A percentile compares a stretch with the other conserved stretches of the same genome.
phyloP scores from a whole-genome alignment of 1,284 basidiomycete genomes.

The Schizophyllum commune region DNA sequence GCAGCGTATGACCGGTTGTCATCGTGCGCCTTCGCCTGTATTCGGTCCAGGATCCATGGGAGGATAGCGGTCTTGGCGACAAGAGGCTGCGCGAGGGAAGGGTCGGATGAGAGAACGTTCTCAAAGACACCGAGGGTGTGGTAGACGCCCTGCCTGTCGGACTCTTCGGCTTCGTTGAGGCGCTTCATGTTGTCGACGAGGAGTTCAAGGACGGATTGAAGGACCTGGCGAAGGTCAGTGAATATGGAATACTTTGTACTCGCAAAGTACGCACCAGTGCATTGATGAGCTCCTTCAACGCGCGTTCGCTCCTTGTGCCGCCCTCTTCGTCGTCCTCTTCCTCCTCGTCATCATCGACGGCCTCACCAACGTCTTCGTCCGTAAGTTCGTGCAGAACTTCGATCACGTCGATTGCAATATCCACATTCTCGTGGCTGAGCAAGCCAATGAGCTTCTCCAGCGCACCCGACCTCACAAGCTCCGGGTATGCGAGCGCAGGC shows the following conservation, averaged over 20 bases:
- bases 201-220: slow-evolving; percentile 80
- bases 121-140: slow-evolving; percentile 92
- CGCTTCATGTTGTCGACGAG: slow-evolving; percentile 85
- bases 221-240: slow-evolving; percentile 47
- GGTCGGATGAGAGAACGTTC: slow-evolving; percentile 83
- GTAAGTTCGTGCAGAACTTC: slow-evolving; percentile 91
- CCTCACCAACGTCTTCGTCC: slow-evolving; percentile 90
- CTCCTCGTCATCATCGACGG: slow-evolving; percentile 63
- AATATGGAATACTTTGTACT: background rate
- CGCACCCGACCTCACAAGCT: slow-evolving; percentile 74
- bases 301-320: slow-evolving; percentile 43
- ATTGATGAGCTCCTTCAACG: slow-evolving; percentile 67
- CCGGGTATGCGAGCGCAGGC: slow-evolving; percentile 81
- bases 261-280: slow-evolving; percentile 51
- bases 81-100: slow-evolving; percentile 62
- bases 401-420: slow-evolving; percentile 89
- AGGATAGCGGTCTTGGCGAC: slow-evolving; percentile 71
- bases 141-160: slow-evolving; percentile 85
- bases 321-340: slow-evolving; percentile 35
- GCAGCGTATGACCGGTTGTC: slow-evolving; percentile 86
- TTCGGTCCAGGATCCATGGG: slow-evolving; percentile 75
- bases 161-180: slow-evolving; percentile 79
- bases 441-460: slow-evolving; percentile 71
- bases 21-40: slow-evolving; percentile 66
- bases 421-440: slow-evolving; percentile 87